Conservation (phyloP, 805 yeast genomes). For the Ogataea glucozyma region DNA sequence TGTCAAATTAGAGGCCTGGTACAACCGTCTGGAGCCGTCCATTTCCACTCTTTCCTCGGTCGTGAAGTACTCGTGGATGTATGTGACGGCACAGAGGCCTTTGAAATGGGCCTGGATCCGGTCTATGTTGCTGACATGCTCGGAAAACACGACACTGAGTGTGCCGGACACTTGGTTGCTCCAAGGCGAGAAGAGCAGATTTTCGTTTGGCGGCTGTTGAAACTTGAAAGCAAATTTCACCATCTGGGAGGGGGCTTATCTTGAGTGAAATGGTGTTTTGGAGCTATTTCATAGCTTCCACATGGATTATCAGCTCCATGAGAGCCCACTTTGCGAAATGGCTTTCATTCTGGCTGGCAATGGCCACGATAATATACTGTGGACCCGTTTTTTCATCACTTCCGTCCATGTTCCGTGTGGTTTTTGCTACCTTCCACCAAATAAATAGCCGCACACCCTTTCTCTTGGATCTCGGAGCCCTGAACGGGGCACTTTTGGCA, state of each 20-base stretch:
- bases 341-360: background rate
- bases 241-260: conserved; percentile 7
- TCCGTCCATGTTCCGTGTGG: background rate
- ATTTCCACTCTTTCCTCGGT: conserved; percentile 13
- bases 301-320: too few relatives aligned
- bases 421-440: background rate
- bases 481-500: conserved; percentile 1
- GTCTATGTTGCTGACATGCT: conserved; percentile 6
- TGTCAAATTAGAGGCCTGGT: conserved; percentile 9
- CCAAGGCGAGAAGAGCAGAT: conserved; percentile 17
- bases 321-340: background rate
- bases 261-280: too few relatives aligned
- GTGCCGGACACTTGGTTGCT: conserved; percentile 17
- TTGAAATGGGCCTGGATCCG: conserved; percentile 15
- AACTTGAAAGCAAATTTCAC: conserved; percentile 14
- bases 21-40: conserved; percentile 14
- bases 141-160: conserved; percentile 11
- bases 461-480: background rate
- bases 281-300: too few relatives aligned
- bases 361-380: too few relatives aligned
- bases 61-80: conserved; percentile 12
- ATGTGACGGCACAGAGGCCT: conserved; percentile 13
- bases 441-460: conserved; percentile 7
- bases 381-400: background rate
- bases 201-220: conserved; percentile 11